Evolutionary conservation across 257 asterid genomes (phyloP), one percentile per base, ranked within the genome.

Genomic region (Plantago major): DNA sequence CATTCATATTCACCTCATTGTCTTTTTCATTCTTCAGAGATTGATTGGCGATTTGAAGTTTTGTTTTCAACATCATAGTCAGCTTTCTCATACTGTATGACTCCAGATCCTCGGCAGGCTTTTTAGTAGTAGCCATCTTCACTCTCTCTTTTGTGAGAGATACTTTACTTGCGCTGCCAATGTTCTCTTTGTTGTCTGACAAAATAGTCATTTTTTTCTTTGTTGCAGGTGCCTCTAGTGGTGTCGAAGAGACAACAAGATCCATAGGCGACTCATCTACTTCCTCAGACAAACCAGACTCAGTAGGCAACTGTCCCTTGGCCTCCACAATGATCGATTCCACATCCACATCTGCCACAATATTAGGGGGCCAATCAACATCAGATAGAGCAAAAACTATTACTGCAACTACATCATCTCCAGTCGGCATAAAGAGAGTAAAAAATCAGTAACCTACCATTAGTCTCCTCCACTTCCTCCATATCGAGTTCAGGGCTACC

Each of bases 171-270:
- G 66, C 76, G 72, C 63, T 69, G 53, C 60, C 77, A 38, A 73
- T 72, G 63, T 82, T 89, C 79, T 82, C 94, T 71, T 86, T 86
- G 76, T 81, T 74, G 38, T 82, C 86, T 9, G 80, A 53, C 55
- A 69, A 45, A 55, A 17, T 70, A 60, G 55, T 22, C 26, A 43
- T 6, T 4, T 10, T 54, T 38, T 61, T 68, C 53, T 7, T 65
- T 5, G 47, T n/a, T 10, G 51, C 26, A 26, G 81, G 38, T 19
- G 78, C 48, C 65, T 66, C 69, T 38, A 47, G 48, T 66, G 84
- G 78, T 45, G 76, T 71, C 46, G 47, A 47, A 61, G 60, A 0
- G 11, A 37, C 48, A 12, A 6, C 50, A n/a, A 13, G 53, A 52
- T 40, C 22, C 19, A 44, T 15, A 51, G 58, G 28, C 19, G 64